Conservation (phyloP, 495 filamentous ascomycete species). For the Usnea hakonensis region DNA sequence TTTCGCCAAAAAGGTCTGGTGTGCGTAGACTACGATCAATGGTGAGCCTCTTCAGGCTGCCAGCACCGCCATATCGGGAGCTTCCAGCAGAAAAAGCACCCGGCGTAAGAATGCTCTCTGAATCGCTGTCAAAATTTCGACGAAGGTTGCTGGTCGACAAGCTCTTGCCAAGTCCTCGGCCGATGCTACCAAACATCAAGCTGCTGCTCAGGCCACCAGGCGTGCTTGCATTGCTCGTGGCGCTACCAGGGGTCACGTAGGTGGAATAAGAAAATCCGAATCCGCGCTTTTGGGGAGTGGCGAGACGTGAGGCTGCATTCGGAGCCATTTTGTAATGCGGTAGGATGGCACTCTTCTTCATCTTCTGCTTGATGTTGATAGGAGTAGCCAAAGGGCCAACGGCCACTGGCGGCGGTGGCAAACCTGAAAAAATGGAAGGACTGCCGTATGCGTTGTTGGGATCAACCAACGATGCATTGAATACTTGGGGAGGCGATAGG, state of each 20-base stretch:
- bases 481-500: conserved; percentile 51
- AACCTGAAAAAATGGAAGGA: conserved; percentile 64
- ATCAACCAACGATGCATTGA: conserved; percentile 70
- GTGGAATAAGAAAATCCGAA: conserved; percentile 88
- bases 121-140: conserved; percentile 52
- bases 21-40: conserved; percentile 78
- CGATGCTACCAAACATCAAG: conserved; percentile 55
- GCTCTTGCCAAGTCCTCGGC: conserved; percentile 45
- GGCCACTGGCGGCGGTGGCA: conserved; percentile 56
- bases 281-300: conserved; percentile 69
- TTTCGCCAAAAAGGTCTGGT: conserved; percentile 55
- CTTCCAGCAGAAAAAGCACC: conserved; percentile 72
- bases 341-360: conserved; percentile 64
- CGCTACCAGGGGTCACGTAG: conserved; percentile 73
- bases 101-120: conserved; percentile 78
- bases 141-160: conserved; percentile 61
- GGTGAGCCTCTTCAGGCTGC: conserved; percentile 76
- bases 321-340: conserved; percentile 88
- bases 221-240: conserved; percentile 57
- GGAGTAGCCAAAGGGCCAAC: conserved; percentile 83
- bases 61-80: conserved; percentile 51
- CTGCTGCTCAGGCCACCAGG: conserved; percentile 58
- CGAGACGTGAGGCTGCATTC: conserved; percentile 62
- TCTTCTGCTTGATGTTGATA: conserved; percentile 64
- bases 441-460: conserved; percentile 70